phyloP scores from a whole-genome alignment of 352 stramenopile genomes.

The Globisporangium echinulatum region DNA sequence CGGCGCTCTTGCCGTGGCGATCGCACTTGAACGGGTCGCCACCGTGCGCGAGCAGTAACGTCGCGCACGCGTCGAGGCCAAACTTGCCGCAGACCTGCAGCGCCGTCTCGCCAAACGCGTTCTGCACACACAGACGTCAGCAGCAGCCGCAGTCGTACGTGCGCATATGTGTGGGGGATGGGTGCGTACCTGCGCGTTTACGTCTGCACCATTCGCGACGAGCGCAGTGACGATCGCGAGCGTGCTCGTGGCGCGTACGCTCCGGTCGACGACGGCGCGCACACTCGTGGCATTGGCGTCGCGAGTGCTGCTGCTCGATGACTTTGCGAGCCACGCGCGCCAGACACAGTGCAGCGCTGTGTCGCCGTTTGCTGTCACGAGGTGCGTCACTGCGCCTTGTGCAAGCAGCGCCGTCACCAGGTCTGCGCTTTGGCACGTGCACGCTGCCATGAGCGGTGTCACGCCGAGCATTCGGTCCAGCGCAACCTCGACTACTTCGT shows the following conservation, averaged over 20 bases:
- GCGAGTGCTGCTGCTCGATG: conserved; percentile 2
- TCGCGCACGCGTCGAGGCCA: conserved; percentile 45
- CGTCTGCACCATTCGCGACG: conserved; percentile 22
- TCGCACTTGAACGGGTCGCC: conserved; percentile 29
- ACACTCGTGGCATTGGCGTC: conserved; percentile 9
- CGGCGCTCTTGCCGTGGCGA: conserved; percentile 29
- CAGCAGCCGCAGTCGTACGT: neutral
- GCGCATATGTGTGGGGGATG: neutral
- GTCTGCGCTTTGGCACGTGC: conserved; percentile 36
- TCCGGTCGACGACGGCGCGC: conserved; percentile 21
- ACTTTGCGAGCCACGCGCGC: conserved; percentile 24
- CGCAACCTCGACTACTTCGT: conserved; percentile 3
- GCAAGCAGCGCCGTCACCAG: conserved; percentile 42
- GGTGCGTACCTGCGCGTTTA: conserved; percentile 46
- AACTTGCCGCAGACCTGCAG: conserved; percentile 50
- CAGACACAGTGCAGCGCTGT: conserved; percentile 63
- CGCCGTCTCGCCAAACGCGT: conserved; percentile 51
- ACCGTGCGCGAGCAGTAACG: conserved; percentile 39
- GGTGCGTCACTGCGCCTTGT: conserved; percentile 36
- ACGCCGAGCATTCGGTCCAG: conserved; percentile 31
- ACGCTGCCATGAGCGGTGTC: conserved; percentile 70
- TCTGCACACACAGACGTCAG: conserved; percentile 23
- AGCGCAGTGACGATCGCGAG: conserved; percentile 34
- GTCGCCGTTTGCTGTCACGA: conserved; percentile 61
- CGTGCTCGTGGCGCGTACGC: conserved; percentile 28